A percentile compares a stretch with the other conserved stretches of the same genome.
Evolutionary conservation across 225 moss, liverwort and hornwort genomes (phyloP).

Genomic region (Sphagnum contortum): DNA sequence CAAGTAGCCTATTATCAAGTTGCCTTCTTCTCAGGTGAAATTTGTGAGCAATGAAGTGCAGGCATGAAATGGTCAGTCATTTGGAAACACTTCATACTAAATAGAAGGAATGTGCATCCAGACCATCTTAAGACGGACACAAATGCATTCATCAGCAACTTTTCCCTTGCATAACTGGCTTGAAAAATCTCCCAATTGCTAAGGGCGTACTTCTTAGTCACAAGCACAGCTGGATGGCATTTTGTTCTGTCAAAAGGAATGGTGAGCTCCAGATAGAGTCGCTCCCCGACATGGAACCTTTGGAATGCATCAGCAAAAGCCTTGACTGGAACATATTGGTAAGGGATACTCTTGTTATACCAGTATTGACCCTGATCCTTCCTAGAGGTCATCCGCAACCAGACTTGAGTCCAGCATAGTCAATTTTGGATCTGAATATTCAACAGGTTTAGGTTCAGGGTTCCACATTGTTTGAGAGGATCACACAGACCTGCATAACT

Average conservation of each 20-base stretch:
- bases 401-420: no score
- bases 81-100: no score
- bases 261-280: slow-evolving; percentile 30
- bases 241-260: slow-evolving; percentile 45
- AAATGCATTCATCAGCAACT: slow-evolving; percentile 54
- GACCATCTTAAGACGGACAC: slow-evolving; percentile 60
- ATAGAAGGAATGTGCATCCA: slow-evolving; percentile 13
- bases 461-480: no score
- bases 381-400: slow-evolving; percentile 46
- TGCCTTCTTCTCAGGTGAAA: no score
- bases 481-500: slow-evolving; percentile 50
- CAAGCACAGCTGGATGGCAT: slow-evolving; percentile 68
- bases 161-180: slow-evolving; percentile 63
- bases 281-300: slow-evolving; percentile 49
- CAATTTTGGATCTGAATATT: no score
- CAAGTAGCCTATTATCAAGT: no score
- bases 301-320: slow-evolving; percentile 36
- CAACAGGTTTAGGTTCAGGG: no score
- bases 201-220: slow-evolving; percentile 54
- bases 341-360: slow-evolving; percentile 25
- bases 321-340: slow-evolving; percentile 41
- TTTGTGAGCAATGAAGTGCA: no score
- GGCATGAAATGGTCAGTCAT: no score
- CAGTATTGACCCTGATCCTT: slow-evolving; percentile 87
- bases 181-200: slow-evolving; percentile 45